A percentile compares a stretch with the other conserved stretches of the same genome.
Conservation (phyloP, 306 rosid species). For the Quercus ilex region DNA sequence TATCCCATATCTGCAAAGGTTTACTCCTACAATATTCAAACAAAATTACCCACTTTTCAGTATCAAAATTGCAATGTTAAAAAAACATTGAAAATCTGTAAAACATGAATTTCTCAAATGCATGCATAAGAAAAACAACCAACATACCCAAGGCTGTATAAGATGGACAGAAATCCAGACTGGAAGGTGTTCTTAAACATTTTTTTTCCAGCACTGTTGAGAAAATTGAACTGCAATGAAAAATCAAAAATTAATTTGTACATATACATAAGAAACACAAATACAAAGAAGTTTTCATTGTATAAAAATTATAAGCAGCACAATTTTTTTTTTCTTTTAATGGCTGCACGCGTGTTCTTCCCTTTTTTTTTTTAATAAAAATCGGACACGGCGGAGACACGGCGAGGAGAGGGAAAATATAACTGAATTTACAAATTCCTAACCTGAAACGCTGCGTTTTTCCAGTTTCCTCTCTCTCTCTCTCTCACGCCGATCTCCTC, state of each 20-base stretch:
- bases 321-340: too few relatives aligned
- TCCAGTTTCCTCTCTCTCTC: too few relatives aligned
- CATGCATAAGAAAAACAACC: not conserved
- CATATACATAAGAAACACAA: too few relatives aligned
- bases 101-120: not conserved
- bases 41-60: constrained; percentile 22
- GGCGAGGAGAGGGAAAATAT: too few relatives aligned
- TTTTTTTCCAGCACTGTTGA: constrained; percentile 9
- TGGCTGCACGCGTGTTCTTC: too few relatives aligned
- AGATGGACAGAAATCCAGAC: constrained; percentile 90
- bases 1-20: constrained; percentile 98
- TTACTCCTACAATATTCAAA: constrained; percentile 61
- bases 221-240: constrained; percentile 17
- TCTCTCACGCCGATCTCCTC: too few relatives aligned
- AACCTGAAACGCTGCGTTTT: too few relatives aligned
- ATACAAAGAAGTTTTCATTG: too few relatives aligned
- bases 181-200: constrained; percentile 99
- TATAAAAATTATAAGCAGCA: too few relatives aligned
- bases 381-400: too few relatives aligned
- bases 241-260: not conserved
- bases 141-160: constrained; percentile 92
- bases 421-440: too few relatives aligned
- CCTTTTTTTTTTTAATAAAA: too few relatives aligned
- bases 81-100: not conserved
- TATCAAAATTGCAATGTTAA: not conserved